These are phyloP conservation scores for Neurospora sp. DNA, from an alignment of 495 filamentous ascomycete species.

Conservation along the genomic window DNA sequence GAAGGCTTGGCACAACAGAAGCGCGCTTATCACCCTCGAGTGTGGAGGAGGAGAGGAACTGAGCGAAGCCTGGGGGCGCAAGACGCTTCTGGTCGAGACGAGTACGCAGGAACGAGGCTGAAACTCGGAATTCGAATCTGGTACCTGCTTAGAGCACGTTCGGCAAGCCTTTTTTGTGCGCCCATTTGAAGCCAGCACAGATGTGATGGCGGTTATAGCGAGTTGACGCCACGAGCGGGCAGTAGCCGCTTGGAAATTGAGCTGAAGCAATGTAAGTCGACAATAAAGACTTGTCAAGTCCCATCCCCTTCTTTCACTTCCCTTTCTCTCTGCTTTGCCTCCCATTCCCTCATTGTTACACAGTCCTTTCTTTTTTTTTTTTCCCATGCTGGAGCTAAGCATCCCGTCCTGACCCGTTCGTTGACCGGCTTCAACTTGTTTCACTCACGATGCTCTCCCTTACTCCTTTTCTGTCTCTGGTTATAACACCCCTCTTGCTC, in stretches of 20 bases:
- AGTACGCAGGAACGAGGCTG: background rate
- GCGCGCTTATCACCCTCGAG: background rate
- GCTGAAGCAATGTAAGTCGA: background rate
- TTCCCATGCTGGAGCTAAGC: background rate
- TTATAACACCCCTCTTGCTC: background rate
- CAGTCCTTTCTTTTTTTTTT: conserved; percentile 5
- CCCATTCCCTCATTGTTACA: background rate
- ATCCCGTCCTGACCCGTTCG: background rate
- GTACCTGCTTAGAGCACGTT: background rate
- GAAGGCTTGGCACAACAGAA: background rate
- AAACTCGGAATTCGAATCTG: background rate
- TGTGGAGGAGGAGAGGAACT: background rate
- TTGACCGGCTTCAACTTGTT: background rate
- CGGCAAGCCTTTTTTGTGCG: too few relatives aligned
- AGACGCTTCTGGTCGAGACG: background rate
- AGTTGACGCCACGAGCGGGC: background rate
- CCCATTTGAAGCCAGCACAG: background rate
- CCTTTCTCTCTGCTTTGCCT: background rate
- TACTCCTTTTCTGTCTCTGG: background rate
- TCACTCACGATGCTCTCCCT: background rate
- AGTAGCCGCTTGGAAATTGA: background rate
- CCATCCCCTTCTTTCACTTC: background rate
- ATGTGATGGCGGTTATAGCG: background rate
- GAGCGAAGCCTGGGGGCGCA: background rate
- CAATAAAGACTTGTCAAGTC: background rate